Conservation (phyloP, 75 land plant genomes). For the Isoetes taiwanensis region DNA sequence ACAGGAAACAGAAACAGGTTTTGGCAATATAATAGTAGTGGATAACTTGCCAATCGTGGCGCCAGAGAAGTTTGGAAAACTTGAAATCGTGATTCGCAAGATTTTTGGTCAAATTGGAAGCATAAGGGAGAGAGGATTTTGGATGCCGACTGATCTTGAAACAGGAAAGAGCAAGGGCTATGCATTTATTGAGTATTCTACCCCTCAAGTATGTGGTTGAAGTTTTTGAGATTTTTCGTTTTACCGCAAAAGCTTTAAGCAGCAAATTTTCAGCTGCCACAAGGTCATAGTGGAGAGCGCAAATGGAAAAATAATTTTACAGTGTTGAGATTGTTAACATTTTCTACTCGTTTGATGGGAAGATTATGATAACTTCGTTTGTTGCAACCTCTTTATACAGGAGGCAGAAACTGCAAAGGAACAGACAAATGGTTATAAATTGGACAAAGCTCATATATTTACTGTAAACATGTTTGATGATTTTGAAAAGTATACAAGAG, state of each 20-base stretch:
- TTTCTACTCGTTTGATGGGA: no score
- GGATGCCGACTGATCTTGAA: constrained; percentile 66
- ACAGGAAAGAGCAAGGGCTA: constrained; percentile 63
- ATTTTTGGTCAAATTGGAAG: constrained; percentile 80
- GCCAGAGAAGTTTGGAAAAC: constrained; percentile 72
- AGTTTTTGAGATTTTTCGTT: no score
- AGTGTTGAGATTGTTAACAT: no score
- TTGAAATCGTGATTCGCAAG: constrained; percentile 74
- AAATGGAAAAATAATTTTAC: no score
- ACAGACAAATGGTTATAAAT: constrained; percentile 72
- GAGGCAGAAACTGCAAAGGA: constrained; percentile 90
- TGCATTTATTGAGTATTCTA: constrained; percentile 74
- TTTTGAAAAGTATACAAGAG: constrained; percentile 78
- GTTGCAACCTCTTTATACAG: no score
- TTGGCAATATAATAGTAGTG: constrained; percentile 59
- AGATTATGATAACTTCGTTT: no score
- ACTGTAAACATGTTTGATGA: constrained; percentile 80
- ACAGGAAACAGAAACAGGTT: constrained; percentile 46
- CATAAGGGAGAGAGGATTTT: constrained; percentile 60
- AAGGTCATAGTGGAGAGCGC: no score
- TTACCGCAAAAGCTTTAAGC: no score
- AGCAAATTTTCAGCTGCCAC: no score
- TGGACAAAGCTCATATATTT: constrained; percentile 81
- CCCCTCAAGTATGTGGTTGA: constrained; percentile 77
- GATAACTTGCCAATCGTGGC: constrained; percentile 78